Percentiles rank a stretch among this genome's conserved stretches.
Evolutionary conservation across 2,329 filamentous ascomycete species (phyloP).

Genomic region (Hawksworthiomyces lignivorus): DNA sequence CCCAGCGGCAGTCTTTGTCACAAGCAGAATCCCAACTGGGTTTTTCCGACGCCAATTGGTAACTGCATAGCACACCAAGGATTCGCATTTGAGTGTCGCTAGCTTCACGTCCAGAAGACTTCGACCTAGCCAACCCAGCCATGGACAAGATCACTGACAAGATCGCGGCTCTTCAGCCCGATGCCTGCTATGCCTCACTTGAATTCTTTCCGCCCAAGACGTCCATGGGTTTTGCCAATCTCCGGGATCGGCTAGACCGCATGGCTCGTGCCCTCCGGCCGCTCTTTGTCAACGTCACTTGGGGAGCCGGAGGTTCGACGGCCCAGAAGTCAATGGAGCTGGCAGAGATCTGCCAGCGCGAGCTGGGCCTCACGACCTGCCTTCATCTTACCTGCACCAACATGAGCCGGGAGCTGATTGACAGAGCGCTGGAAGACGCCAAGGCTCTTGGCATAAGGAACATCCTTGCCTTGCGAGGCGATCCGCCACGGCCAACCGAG

Average conservation of each 20-base stretch:
- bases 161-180: slow-evolving; percentile 78
- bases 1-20: slow-evolving; percentile 1
- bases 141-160: slow-evolving; percentile 94
- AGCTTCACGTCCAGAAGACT: not conserved
- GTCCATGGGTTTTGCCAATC: slow-evolving; percentile 70
- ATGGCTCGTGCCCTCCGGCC: slow-evolving; percentile 89
- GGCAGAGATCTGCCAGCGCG: slow-evolving; percentile 88
- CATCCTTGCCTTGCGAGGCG: slow-evolving; percentile 83
- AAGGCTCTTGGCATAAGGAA: slow-evolving; percentile 88
- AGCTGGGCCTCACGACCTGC: slow-evolving; percentile 87
- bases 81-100: no score
- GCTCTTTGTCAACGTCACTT: slow-evolving; percentile 94
- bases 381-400: slow-evolving; percentile 96
- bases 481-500: slow-evolving; percentile 83
- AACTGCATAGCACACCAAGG: no score
- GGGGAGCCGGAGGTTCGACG: slow-evolving; percentile 93
- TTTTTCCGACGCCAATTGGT: not conserved
- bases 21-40: no score
- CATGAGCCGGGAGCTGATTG: slow-evolving; percentile 80
- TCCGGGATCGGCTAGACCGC: slow-evolving; percentile 84
- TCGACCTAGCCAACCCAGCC: slow-evolving; percentile 2
- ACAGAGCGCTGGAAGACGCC: slow-evolving; percentile 83
- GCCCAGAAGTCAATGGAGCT: slow-evolving; percentile 86
- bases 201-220: slow-evolving; percentile 99
- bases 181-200: slow-evolving; percentile 84